A percentile compares a stretch with the other conserved stretches of the same genome.
phyloP scores from a whole-genome alignment of 495 filamentous ascomycete genomes.

The Lophiostoma macrostomum region DNA sequence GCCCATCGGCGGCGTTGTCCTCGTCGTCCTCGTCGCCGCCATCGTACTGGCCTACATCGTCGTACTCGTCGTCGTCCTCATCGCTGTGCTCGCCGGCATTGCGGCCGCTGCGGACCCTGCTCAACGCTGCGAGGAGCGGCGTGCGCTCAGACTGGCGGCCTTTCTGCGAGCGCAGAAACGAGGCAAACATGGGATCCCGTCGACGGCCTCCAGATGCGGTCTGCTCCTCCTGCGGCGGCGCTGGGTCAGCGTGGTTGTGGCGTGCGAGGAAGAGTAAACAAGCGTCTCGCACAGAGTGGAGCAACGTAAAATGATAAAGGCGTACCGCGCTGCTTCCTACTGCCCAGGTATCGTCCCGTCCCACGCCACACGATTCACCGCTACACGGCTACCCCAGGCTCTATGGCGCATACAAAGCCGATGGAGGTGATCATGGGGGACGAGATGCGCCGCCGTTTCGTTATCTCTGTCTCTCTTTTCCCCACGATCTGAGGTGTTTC shows the following conservation, averaged over 20 bases:
- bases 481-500: constrained; percentile 12
- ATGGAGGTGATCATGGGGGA: constrained; percentile 17
- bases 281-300: constrained; percentile 6
- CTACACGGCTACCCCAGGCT: constrained; percentile 18
- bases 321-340: constrained; percentile 1
- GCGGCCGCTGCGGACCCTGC: constrained; percentile 12
- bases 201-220: background rate
- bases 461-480: constrained; percentile 17
- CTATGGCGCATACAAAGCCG: background rate
- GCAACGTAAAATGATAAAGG: constrained; percentile 7
- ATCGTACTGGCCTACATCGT: constrained; percentile 10
- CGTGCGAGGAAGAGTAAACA: background rate
- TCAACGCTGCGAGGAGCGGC: constrained; percentile 26
- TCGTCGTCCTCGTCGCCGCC: constrained; percentile 20
- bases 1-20: constrained; percentile 8
- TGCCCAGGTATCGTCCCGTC: background rate
- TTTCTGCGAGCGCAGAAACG: constrained; percentile 22
- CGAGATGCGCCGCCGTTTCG: constrained; percentile 4
- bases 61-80: constrained; percentile 12
- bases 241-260: background rate
- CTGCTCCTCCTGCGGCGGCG: constrained; percentile 1
- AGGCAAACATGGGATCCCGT: constrained; percentile 27
- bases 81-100: constrained; percentile 7
- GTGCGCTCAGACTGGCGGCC: constrained; percentile 24
- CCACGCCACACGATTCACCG: constrained; percentile 9